Evolutionary conservation across 345 rosid species (phyloP).

Genomic region (Durio zibethinus): DNA sequence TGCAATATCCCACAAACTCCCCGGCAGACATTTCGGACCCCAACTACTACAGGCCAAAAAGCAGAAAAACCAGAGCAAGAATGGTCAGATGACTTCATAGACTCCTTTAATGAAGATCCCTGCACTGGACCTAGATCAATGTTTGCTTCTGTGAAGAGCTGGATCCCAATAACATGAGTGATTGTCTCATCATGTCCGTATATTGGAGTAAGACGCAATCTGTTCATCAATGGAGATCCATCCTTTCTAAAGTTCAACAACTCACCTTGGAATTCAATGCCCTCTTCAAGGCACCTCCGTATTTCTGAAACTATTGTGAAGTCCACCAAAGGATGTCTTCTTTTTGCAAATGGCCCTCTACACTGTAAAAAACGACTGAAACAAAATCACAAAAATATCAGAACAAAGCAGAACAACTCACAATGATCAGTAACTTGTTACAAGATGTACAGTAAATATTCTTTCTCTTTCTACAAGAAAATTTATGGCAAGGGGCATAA

Average conservation of each 20-base stretch:
- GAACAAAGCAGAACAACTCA: conserved; percentile 12
- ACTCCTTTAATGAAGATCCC: conserved; percentile 55
- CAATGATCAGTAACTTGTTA: conserved; percentile 6
- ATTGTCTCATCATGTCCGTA: conserved; percentile 74
- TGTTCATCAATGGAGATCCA: conserved; percentile 76
- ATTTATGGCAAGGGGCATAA: neutral
- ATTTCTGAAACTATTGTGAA: conserved; percentile 71
- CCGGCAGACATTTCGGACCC: conserved; percentile 55
- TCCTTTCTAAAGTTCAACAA: conserved; percentile 83
- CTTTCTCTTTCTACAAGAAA: neutral
- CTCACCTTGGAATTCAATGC: conserved; percentile 83
- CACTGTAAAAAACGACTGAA: conserved; percentile 88
- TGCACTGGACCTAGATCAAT: conserved; percentile 76
- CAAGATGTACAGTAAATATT: conserved; percentile 6
- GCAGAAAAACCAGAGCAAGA: conserved; percentile 41
- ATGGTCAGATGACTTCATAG: conserved; percentile 38
- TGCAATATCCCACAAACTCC: conserved; percentile 68
- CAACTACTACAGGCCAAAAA: conserved; percentile 32
- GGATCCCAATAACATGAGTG: conserved; percentile 85
- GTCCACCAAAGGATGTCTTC: conserved; percentile 84
- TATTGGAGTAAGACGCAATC: conserved; percentile 74
- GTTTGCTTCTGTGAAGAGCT: conserved; percentile 73
- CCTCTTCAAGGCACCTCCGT: conserved; percentile 75
- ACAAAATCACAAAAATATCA: conserved; percentile 13
- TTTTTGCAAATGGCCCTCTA: conserved; percentile 90